These are phyloP conservation scores for Gossypium turneri DNA, from an alignment of 345 rosid genomes.

Conservation along the genomic window DNA sequence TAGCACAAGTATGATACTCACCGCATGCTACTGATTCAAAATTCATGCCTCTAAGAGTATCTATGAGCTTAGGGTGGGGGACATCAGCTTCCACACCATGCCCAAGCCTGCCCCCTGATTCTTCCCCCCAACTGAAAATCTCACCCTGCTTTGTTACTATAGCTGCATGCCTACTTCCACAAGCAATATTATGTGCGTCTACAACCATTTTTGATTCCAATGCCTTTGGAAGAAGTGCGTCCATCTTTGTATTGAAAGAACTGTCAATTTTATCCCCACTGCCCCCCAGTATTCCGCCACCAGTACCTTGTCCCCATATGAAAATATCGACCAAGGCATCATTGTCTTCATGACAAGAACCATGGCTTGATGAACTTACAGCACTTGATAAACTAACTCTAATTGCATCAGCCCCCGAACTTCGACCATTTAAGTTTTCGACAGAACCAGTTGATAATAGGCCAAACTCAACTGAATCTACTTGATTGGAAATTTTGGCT, in stretches of 20 bases:
- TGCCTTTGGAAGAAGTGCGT: conserved; percentile 67
- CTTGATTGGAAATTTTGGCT: conserved; percentile 31
- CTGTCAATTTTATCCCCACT: conserved; percentile 31
- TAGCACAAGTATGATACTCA: conserved; percentile 81
- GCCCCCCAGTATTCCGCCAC: conserved; percentile 56
- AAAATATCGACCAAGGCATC: conserved; percentile 85
- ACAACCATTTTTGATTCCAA: conserved; percentile 66
- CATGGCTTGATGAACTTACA: conserved; percentile 82
- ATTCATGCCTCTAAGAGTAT: conserved; percentile 52
- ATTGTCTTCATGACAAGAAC: conserved; percentile 70
- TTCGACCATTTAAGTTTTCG: conserved; percentile 51
- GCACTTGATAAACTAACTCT: conserved; percentile 82
- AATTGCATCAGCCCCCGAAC: conserved; percentile 50
- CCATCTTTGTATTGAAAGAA: conserved; percentile 34
- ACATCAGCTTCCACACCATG: conserved; percentile 61
- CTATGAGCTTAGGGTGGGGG: conserved; percentile 59
- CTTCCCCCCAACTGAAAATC: conserved; percentile 92
- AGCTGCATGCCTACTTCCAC: conserved; percentile 81
- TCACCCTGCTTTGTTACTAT: conserved; percentile 77
- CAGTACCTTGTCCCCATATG: conserved; percentile 83
- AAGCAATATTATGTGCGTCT: conserved; percentile 68
- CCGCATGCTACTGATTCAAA: conserved; percentile 80
- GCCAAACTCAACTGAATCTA: conserved; percentile 37
- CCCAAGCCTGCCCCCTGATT: conserved; percentile 82
- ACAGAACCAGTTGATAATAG: conserved; percentile 24